A percentile compares a stretch with the other conserved stretches of the same genome.
Evolutionary conservation across 2,329 filamentous ascomycete species (phyloP).

Genomic region (Xylariaceae sp.): DNA sequence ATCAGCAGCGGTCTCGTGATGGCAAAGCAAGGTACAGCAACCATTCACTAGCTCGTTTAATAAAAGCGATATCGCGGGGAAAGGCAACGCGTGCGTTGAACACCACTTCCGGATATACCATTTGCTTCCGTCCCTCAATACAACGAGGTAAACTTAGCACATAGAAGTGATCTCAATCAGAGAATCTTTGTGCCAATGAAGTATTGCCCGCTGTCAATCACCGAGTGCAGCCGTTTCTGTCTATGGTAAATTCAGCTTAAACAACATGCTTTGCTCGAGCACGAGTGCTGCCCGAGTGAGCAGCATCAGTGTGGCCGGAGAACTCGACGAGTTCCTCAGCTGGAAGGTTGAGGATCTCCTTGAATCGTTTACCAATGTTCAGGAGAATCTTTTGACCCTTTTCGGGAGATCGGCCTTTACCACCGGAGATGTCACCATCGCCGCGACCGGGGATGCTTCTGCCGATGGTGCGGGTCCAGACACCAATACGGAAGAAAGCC

Average conservation of each 20-base stretch:
- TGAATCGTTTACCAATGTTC: conserved; percentile 84
- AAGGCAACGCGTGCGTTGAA: conserved; percentile 2
- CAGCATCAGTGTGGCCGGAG: conserved; percentile 91
- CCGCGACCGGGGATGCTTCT: conserved; percentile 74
- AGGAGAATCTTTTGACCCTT: conserved; percentile 82
- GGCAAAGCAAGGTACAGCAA: background rate
- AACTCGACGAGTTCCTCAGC: conserved; percentile 80
- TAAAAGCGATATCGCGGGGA: conserved; percentile 1
- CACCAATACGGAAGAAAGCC: conserved; percentile 93
- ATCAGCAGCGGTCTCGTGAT: background rate
- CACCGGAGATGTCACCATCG: conserved; percentile 64
- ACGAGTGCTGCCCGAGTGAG: conserved; percentile 85
- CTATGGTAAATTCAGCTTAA: conserved; percentile 40
- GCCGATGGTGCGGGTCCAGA: conserved; percentile 94
- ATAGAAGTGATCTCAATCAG: background rate
- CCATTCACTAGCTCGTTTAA: background rate
- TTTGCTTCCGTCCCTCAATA: background rate
- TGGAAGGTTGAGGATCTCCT: conserved; percentile 79
- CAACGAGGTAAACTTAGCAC: background rate
- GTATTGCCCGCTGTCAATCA: background rate
- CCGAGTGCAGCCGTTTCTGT: background rate
- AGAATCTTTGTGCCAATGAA: background rate
- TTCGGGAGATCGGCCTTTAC: conserved; percentile 70
- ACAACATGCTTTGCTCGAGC: conserved; percentile 92
- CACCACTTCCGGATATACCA: conserved; percentile 3